Conservation (phyloP, 2,329 filamentous ascomycete genomes). For the Chaetomium globosum region DNA sequence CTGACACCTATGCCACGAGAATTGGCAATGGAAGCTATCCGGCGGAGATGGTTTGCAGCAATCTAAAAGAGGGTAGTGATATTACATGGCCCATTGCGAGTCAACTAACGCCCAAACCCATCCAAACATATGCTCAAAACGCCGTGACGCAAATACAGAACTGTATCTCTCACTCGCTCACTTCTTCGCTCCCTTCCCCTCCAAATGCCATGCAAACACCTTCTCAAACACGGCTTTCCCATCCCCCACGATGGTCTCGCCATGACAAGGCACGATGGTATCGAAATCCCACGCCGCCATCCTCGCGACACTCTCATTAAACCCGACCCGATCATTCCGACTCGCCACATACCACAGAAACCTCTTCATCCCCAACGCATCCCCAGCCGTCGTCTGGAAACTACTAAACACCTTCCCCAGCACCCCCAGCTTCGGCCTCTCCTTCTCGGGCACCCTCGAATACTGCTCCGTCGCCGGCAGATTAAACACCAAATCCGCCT, state of each 20-base stretch:
- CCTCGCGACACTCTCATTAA: slow-evolving; percentile 67
- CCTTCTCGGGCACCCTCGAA: slow-evolving; percentile 56
- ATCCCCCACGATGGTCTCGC: slow-evolving; percentile 75
- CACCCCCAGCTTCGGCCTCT: slow-evolving; percentile 45
- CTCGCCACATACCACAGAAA: slow-evolving; percentile 77
- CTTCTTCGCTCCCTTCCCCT: slow-evolving; percentile 36
- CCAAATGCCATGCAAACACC: slow-evolving; percentile 81
- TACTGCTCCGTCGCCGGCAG: slow-evolving; percentile 87
- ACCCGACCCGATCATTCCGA: slow-evolving; percentile 63
- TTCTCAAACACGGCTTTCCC: slow-evolving; percentile 77
- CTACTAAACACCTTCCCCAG: slow-evolving; percentile 51
- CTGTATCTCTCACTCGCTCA: neutral
- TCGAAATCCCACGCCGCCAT: slow-evolving; percentile 84
- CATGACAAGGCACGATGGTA: slow-evolving; percentile 87
- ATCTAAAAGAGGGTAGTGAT: neutral
- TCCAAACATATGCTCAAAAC: neutral
- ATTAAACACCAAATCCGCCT: slow-evolving; percentile 93
- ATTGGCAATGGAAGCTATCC: neutral
- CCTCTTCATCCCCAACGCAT: slow-evolving; percentile 74
- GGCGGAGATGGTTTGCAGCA: neutral
- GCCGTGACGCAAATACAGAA: neutral
- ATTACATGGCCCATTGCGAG: neutral
- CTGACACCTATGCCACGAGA: neutral
- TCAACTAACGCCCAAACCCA: neutral
- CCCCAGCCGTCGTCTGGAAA: slow-evolving; percentile 64